Evolutionary conservation across 2,329 filamentous ascomycete species (phyloP).

Genomic region (Trichophyton equinum): DNA sequence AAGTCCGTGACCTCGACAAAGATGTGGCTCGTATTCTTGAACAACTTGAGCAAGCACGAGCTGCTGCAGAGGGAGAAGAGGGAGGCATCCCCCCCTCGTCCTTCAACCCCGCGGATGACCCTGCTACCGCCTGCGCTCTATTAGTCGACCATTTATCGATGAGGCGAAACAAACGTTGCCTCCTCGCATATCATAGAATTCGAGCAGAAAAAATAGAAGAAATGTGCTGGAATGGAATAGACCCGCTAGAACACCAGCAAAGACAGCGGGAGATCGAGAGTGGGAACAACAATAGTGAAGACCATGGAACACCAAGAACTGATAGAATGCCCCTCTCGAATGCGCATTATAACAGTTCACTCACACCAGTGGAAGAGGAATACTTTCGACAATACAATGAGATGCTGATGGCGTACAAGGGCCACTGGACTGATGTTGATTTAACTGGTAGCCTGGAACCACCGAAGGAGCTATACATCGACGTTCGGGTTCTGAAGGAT

Average conservation of each 20-base stretch:
- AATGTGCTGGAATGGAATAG: constrained; percentile 80
- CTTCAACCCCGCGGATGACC: constrained; percentile 74
- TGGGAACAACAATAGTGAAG: background rate
- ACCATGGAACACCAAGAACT: background rate
- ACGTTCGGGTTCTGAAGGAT: constrained; percentile 90
- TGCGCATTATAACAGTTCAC: constrained; percentile 44
- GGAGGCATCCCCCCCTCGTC: background rate
- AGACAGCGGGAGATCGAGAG: background rate
- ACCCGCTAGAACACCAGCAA: constrained; percentile 44
- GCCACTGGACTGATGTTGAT: constrained; percentile 96
- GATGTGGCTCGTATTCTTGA: constrained; percentile 69
- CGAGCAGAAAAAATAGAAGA: constrained; percentile 85
- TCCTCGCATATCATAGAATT: constrained; percentile 86
- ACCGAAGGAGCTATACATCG: constrained; percentile 90
- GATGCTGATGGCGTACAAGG: constrained; percentile 88
- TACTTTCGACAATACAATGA: constrained; percentile 89
- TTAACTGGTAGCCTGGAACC: constrained; percentile 87
- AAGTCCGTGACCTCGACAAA: constrained; percentile 85
- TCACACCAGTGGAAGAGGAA: constrained; percentile 93
- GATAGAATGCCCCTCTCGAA: background rate
- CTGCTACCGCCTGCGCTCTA: constrained; percentile 72
- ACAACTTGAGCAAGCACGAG: constrained; percentile 55
- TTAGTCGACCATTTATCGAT: constrained; percentile 91
- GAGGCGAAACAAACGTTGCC: constrained; percentile 88
- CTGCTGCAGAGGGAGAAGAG: background rate